These are phyloP conservation scores for Zygosaccharomyces lentus DNA, from an alignment of 805 yeast genomes.

Conservation along the genomic window DNA sequence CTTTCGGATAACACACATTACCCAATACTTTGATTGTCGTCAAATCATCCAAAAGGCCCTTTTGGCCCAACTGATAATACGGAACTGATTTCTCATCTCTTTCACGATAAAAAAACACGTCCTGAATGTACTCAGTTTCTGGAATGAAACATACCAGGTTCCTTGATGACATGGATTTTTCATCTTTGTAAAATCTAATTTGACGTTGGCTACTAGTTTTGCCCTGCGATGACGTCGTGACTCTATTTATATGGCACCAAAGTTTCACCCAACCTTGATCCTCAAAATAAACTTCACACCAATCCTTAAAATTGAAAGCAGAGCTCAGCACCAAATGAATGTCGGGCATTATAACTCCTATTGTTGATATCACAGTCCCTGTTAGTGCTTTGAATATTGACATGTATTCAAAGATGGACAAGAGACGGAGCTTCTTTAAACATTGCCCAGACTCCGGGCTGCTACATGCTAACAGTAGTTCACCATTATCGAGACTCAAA, in stretches of 20 bases:
- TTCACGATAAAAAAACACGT: conserved; percentile 26
- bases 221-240: conserved; percentile 10
- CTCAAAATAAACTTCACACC: conserved; percentile 33
- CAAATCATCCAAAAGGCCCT: conserved; percentile 13
- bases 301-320: conserved; percentile 31
- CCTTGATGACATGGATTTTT: conserved; percentile 23
- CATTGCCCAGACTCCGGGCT: conserved; percentile 1
- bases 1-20: conserved; percentile 16
- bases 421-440: conserved; percentile 14
- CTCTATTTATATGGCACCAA: conserved; percentile 34
- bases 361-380: conserved; percentile 26
- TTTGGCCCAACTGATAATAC: conserved; percentile 1
- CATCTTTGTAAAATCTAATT: conserved; percentile 29
- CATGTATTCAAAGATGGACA: conserved; percentile 26
- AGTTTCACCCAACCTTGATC: conserved; percentile 33
- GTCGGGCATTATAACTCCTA: conserved; percentile 28
- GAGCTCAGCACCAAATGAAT: conserved; percentile 29
- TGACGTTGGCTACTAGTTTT: conserved; percentile 25
- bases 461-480: conserved; percentile 9
- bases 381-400: conserved; percentile 29
- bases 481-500: conserved; percentile 11
- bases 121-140: conserved; percentile 29
- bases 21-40: conserved; percentile 24
- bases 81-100: conserved; percentile 1
- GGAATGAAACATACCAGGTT: conserved; percentile 30